These are phyloP conservation scores for Alloteropsis angusta DNA, from an alignment of 202 grass and related monocot species.

Conservation along the genomic window DNA sequence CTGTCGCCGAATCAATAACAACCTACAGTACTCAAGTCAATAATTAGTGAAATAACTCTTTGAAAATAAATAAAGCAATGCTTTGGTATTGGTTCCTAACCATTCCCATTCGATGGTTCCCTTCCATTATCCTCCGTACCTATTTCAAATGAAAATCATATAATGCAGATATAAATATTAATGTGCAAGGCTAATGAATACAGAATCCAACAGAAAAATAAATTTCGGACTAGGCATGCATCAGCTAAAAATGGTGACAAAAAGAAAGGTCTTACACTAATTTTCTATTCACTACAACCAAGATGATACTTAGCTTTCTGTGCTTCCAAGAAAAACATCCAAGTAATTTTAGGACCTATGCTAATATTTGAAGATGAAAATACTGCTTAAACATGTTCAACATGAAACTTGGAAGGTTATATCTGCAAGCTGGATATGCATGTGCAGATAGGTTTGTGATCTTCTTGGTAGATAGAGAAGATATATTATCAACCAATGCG, in stretches of 20 bases:
- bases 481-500: constrained; percentile 7
- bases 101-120: constrained; percentile 98
- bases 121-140: constrained; percentile 98
- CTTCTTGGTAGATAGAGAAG: not conserved
- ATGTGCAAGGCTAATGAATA: not conserved
- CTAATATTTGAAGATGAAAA: not conserved
- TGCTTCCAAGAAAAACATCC: not conserved
- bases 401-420: not conserved
- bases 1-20: constrained; percentile 71
- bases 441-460: not conserved
- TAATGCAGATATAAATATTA: not conserved
- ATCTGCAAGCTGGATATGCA: constrained; percentile 17
- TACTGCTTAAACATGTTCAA: not conserved
- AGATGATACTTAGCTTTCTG: not conserved
- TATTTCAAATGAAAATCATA: constrained; percentile 29
- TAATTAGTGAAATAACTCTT: constrained; percentile 7
- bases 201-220: not conserved
- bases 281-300: constrained; percentile 3
- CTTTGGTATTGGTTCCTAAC: constrained; percentile 35
- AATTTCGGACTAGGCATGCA: not conserved
- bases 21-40: constrained; percentile 49
- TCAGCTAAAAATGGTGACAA: not conserved
- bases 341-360: not conserved
- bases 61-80: not conserved
- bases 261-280: not conserved